phyloP scores from a whole-genome alignment of 1,139 yeast genomes.

The Maudiozyma humilis region DNA sequence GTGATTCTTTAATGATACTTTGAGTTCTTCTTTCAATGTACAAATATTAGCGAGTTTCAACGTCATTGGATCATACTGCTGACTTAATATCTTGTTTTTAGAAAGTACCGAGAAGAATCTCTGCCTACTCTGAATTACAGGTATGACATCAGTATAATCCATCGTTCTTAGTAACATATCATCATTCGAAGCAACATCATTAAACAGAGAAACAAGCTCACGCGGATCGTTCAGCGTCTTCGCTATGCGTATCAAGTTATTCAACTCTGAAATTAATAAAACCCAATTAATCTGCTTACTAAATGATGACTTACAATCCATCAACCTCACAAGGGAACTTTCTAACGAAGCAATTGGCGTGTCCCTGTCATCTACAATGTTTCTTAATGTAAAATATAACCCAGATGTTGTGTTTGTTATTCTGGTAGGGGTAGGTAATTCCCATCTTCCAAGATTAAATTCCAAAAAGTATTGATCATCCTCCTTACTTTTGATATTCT shows the following conservation, averaged over 20 bases:
- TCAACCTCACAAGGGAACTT: slow-evolving; percentile 4
- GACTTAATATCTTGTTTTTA: not conserved
- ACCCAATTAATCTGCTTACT: slow-evolving; percentile 8
- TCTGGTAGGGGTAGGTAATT: slow-evolving; percentile 19
- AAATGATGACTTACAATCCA: slow-evolving; percentile 5
- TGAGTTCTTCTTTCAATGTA: slow-evolving; percentile 12
- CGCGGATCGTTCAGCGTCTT: not conserved
- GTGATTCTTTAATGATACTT: slow-evolving; percentile 13
- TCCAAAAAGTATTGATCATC: slow-evolving; percentile 21
- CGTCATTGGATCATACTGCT: not conserved
- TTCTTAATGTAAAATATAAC: slow-evolving; percentile 19
- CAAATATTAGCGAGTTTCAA: slow-evolving; percentile 4
- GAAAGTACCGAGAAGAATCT: slow-evolving; percentile 10
- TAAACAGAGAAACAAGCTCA: not conserved
- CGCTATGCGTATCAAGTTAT: not conserved
- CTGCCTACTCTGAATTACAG: slow-evolving; percentile 16
- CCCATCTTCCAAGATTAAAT: slow-evolving; percentile 26
- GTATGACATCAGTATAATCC: slow-evolving; percentile 15
- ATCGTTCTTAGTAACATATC: slow-evolving; percentile 3
- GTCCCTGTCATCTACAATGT: slow-evolving; percentile 5
- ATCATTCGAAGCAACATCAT: slow-evolving; percentile 8
- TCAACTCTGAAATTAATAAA: slow-evolving; percentile 6
- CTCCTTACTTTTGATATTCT: not conserved
- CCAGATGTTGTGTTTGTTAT: slow-evolving; percentile 15
- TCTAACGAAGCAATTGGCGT: slow-evolving; percentile 3